Percentiles rank a stretch among this genome's conserved stretches.
Evolutionary conservation across 2,329 filamentous ascomycete genomes (phyloP).

Genomic region (Akanthomyces dipterigenus): DNA sequence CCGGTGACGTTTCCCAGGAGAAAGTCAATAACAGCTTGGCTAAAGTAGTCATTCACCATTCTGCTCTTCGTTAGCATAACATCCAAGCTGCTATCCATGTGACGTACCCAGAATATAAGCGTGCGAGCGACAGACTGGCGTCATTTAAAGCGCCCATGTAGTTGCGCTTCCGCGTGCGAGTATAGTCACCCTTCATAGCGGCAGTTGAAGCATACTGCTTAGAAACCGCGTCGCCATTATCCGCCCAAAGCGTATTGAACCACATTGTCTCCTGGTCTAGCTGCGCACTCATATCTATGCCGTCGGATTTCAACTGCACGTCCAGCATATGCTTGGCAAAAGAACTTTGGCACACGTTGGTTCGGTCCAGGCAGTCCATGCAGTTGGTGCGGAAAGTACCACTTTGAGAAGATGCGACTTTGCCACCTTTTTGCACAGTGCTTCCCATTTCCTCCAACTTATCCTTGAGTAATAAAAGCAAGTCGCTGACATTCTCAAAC

Average conservation of each 20-base stretch:
- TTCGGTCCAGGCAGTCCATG: slow-evolving; percentile 96
- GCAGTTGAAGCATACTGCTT: slow-evolving; percentile 94
- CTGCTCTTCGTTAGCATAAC: slow-evolving; percentile 42
- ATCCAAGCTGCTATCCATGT: too few species aligned
- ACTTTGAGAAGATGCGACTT: slow-evolving; percentile 46
- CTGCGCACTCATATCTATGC: slow-evolving; percentile 68
- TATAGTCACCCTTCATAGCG: slow-evolving; percentile 95
- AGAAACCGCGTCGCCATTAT: slow-evolving; percentile 93
- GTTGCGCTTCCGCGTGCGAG: slow-evolving; percentile 81
- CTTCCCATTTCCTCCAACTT: slow-evolving; percentile 67
- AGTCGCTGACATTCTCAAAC: slow-evolving; percentile 84
- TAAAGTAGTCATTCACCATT: slow-evolving; percentile 96
- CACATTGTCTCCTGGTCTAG: slow-evolving; percentile 74
- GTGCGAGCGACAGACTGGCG: slow-evolving; percentile 77
- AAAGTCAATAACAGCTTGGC: slow-evolving; percentile 91
- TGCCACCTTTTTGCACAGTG: slow-evolving; percentile 49
- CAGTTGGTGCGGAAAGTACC: slow-evolving; percentile 92
- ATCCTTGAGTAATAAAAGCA: slow-evolving; percentile 63
- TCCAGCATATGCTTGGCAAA: slow-evolving; percentile 81
- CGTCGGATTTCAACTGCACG: slow-evolving; percentile 66
- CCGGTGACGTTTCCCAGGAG: slow-evolving; percentile 81
- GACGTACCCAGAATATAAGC: slow-evolving; percentile 60
- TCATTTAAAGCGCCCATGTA: slow-evolving; percentile 89
- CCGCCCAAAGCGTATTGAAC: slow-evolving; percentile 97
- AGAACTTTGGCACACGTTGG: slow-evolving; percentile 91